Conservation (phyloP, 148 eudicot species). For the Vaccinium darrowii region DNA sequence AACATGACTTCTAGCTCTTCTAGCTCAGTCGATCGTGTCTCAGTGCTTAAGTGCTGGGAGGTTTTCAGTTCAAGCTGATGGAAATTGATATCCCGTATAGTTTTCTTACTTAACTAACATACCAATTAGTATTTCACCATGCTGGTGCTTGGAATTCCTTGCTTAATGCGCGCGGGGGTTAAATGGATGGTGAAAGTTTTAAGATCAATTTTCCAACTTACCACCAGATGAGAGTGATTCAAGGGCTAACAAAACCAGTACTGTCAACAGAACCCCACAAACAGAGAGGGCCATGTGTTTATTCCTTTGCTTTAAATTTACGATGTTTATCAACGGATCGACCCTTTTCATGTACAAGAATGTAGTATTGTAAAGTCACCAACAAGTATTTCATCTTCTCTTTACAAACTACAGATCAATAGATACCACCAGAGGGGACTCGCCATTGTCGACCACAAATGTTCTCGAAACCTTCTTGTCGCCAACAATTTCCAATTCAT, state of each 20-base stretch:
- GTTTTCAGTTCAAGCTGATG: no score
- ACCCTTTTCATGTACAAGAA: neutral
- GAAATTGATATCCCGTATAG: no score
- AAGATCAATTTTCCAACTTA: neutral
- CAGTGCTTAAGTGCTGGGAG: no score
- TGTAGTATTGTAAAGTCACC: neutral
- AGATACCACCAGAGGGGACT: constrained; percentile 46
- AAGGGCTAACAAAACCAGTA: neutral
- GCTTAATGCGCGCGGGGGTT: neutral
- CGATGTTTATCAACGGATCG: neutral
- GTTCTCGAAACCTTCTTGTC: constrained; percentile 43
- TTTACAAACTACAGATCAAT: constrained; percentile 31
- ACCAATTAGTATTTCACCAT: neutral
- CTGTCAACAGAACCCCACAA: neutral
- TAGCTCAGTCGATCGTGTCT: no score
- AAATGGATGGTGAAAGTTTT: neutral
- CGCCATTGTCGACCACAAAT: constrained; percentile 76
- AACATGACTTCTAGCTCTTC: no score
- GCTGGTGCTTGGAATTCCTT: neutral
- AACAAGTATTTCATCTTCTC: neutral
- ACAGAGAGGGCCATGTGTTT: neutral
- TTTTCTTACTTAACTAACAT: no score
- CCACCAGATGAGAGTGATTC: neutral
- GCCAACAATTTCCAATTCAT: constrained; percentile 56
- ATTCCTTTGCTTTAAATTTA: neutral